These are phyloP conservation scores for Teunomyces lycoperdinae DNA, from an alignment of 805 yeast species.

Conservation along the genomic window DNA sequence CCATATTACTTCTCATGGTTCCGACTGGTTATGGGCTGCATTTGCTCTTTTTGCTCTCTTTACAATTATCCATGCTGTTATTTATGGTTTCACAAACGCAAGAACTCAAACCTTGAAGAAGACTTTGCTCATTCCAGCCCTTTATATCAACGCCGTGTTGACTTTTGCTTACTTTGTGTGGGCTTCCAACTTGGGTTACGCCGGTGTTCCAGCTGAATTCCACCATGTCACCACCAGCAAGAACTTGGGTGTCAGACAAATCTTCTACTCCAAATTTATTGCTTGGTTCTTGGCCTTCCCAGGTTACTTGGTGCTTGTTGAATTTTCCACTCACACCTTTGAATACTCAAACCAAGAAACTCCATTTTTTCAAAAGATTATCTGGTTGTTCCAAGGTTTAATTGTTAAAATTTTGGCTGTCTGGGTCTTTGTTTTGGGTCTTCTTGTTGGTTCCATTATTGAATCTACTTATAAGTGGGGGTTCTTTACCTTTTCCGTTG, in stretches of 20 bases:
- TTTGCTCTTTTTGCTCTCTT: conserved; percentile 46
- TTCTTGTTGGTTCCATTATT: conserved; percentile 57
- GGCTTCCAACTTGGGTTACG: conserved; percentile 59
- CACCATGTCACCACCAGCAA: conserved; percentile 39
- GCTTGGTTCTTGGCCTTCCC: conserved; percentile 62
- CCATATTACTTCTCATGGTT: conserved; percentile 55
- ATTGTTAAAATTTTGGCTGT: conserved; percentile 42
- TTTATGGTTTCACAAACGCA: conserved; percentile 20
- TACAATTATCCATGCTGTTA: conserved; percentile 25
- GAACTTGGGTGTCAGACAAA: conserved; percentile 42
- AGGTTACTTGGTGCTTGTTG: conserved; percentile 30
- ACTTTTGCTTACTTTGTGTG: conserved; percentile 52
- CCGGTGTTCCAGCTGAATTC: conserved; percentile 47
- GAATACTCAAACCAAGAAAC: conserved; percentile 32
- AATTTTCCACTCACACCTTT: conserved; percentile 27
- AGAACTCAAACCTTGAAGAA: conserved; percentile 26
- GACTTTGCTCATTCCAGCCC: conserved; percentile 39
- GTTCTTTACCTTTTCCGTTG: conserved; percentile 55
- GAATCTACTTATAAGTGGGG: conserved; percentile 65
- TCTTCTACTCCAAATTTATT: conserved; percentile 54
- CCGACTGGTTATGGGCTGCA: conserved; percentile 68
- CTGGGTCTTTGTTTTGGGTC: conserved; percentile 50
- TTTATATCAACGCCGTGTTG: conserved; percentile 39
- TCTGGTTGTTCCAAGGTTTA: conserved; percentile 33
- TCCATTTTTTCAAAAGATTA: conserved; percentile 22